phyloP scores from a whole-genome alignment of 768 basidiomycete species.

The Rhodocollybia butyracea region DNA sequence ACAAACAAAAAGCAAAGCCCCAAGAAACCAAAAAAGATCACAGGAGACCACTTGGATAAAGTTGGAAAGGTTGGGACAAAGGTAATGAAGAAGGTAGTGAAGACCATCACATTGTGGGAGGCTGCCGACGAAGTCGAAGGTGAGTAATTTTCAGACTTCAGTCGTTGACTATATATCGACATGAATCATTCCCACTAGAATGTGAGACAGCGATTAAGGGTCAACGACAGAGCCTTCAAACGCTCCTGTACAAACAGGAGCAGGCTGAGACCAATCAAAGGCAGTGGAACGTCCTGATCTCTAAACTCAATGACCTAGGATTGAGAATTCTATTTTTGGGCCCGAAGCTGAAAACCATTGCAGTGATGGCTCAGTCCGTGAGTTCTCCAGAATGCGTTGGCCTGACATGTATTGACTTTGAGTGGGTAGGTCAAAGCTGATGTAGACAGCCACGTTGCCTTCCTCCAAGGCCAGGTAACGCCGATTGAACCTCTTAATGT shows the following conservation, averaged over 20 bases:
- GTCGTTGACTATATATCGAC: neutral
- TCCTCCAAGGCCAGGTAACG: neutral
- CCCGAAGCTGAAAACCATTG: neutral
- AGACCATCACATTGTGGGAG: neutral
- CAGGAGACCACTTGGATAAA: neutral
- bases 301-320: neutral
- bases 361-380: neutral
- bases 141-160: neutral
- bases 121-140: neutral
- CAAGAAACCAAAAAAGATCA: neutral
- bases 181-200: neutral
- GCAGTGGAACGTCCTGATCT: neutral
- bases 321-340: neutral
- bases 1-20: no score
- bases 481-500: neutral
- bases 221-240: neutral
- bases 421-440: neutral
- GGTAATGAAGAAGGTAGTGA: no score
- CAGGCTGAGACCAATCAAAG: neutral
- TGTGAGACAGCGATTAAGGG: neutral
- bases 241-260: neutral
- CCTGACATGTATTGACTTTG: neutral
- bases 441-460: neutral
- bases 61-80: neutral
- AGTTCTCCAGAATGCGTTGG: neutral